Percentiles rank a stretch among this genome's conserved stretches.
phyloP scores from a whole-genome alignment of 169 alveolate genomes.

The Amoebophrya sp. region DNA sequence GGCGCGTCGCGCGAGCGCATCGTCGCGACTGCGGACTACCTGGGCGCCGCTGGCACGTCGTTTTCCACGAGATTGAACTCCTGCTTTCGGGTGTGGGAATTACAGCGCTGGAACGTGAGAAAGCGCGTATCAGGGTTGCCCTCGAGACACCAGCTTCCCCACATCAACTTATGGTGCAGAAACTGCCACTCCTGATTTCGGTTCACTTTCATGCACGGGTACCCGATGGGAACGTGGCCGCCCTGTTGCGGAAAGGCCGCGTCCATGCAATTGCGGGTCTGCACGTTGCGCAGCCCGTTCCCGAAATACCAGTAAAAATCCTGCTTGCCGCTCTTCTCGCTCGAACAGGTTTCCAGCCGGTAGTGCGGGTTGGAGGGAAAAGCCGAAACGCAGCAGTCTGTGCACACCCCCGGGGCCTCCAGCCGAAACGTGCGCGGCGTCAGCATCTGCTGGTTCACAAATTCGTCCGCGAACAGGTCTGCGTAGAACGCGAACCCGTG shows the following conservation, averaged over 20 bases:
- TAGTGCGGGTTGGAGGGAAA: too few species aligned
- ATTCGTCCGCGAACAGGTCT: neutral
- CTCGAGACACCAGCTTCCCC: neutral
- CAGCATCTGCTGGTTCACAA: neutral
- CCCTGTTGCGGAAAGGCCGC: neutral
- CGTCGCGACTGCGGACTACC: too few species aligned
- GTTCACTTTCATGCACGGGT: conserved; percentile 6
- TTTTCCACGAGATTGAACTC: neutral
- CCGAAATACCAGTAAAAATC: neutral
- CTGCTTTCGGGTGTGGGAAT: neutral
- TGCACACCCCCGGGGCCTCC: too few species aligned
- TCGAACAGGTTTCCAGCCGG: too few species aligned
- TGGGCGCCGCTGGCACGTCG: too few species aligned
- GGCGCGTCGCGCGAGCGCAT: too few species aligned
- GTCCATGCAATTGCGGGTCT: neutral
- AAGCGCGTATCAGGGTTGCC: neutral
- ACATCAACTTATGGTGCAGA: neutral
- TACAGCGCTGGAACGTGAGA: neutral
- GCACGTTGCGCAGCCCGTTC: neutral
- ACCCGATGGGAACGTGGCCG: neutral
- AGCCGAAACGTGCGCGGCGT: neutral
- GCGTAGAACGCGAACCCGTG: neutral
- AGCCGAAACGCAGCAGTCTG: too few species aligned
- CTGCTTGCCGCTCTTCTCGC: too few species aligned
- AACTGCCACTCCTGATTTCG: neutral